A percentile compares a stretch with the other conserved stretches of the same genome.
These are phyloP conservation scores for Peronospora belbahrii DNA, from an alignment of 352 stramenopile genomes.

Conservation along the genomic window DNA sequence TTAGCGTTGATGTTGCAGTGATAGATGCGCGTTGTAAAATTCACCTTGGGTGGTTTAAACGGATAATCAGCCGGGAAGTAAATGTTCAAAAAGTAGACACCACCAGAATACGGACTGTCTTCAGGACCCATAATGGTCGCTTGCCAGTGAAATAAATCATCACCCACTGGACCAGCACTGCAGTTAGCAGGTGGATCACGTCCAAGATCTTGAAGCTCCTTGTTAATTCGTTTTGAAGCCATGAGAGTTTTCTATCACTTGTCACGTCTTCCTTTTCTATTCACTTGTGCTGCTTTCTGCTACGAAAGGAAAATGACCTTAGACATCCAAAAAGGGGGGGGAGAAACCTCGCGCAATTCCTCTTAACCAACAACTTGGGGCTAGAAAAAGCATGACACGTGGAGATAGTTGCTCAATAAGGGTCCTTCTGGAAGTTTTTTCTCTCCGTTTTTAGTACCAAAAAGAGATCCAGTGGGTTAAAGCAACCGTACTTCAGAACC, in stretches of 20 bases:
- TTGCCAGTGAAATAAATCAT: constrained; percentile 98
- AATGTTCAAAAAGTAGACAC: constrained; percentile 99
- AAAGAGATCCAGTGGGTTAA: constrained; percentile 19
- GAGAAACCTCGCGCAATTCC: constrained; percentile 17
- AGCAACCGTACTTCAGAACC: constrained; percentile 19
- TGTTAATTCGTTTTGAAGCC: constrained; percentile 94
- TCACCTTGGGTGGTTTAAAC: constrained; percentile 98
- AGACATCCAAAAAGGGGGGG: constrained; percentile 7
- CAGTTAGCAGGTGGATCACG: constrained; percentile 97
- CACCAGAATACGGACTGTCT: constrained; percentile 95
- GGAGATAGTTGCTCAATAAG: constrained; percentile 17
- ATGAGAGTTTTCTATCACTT: too few species aligned
- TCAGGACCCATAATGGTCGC: constrained; percentile 97
- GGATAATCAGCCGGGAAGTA: constrained; percentile 99
- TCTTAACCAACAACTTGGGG: constrained; percentile 6
- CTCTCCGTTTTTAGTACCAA: constrained; percentile 15
- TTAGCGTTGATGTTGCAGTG: constrained; percentile 99
- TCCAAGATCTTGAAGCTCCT: constrained; percentile 91
- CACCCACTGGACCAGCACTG: constrained; percentile 94
- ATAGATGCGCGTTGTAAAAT: constrained; percentile 99
- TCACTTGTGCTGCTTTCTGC: constrained; percentile 27
- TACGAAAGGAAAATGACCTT: constrained; percentile 38
- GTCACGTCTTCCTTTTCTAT: constrained; percentile 13
- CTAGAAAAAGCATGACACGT: neutral
- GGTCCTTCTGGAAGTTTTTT: constrained; percentile 41